These are phyloP conservation scores for Sarocladium brachiariae DNA, from an alignment of 2,329 filamentous ascomycete genomes.

Conservation along the genomic window DNA sequence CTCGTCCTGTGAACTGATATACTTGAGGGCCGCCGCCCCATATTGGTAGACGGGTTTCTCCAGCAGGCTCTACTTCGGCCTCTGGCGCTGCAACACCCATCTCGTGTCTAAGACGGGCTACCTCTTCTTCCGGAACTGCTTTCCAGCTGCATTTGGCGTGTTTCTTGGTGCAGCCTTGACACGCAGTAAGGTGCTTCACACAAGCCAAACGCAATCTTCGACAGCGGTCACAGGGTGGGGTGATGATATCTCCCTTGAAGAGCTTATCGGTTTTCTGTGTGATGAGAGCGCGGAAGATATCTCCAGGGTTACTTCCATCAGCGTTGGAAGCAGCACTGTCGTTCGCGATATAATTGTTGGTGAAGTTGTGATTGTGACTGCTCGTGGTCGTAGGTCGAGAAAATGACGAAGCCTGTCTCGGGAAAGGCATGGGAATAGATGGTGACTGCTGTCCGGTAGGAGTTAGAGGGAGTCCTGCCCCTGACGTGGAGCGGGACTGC, in stretches of 20 bases:
- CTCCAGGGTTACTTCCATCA: conserved; percentile 15
- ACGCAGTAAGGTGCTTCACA: conserved; percentile 79
- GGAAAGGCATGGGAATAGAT: conserved; percentile 13
- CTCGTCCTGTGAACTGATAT: neutral
- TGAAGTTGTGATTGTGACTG: neutral
- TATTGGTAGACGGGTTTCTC: neutral
- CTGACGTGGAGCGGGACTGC: conserved; percentile 22
- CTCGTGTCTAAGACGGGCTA: conserved; percentile 24
- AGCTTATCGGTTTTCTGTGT: conserved; percentile 70
- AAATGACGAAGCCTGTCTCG: neutral
- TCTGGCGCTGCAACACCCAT: conserved; percentile 15
- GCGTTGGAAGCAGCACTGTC: neutral
- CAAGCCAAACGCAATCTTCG: conserved; percentile 74
- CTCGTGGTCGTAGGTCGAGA: neutral
- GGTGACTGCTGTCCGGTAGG: neutral
- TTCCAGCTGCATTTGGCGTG: conserved; percentile 86
- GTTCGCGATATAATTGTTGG: neutral
- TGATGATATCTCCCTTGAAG: conserved; percentile 63
- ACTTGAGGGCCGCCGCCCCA: neutral
- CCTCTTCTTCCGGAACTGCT: conserved; percentile 68
- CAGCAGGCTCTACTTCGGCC: neutral
- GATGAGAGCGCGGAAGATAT: conserved; percentile 48
- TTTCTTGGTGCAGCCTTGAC: conserved; percentile 82
- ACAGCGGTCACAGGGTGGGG: conserved; percentile 81
- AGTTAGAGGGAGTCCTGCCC: conserved; percentile 14